Base-by-base conservation (phyloP, 1,139 yeast genomes). In the Yamadazyma diospyri region DNA sequence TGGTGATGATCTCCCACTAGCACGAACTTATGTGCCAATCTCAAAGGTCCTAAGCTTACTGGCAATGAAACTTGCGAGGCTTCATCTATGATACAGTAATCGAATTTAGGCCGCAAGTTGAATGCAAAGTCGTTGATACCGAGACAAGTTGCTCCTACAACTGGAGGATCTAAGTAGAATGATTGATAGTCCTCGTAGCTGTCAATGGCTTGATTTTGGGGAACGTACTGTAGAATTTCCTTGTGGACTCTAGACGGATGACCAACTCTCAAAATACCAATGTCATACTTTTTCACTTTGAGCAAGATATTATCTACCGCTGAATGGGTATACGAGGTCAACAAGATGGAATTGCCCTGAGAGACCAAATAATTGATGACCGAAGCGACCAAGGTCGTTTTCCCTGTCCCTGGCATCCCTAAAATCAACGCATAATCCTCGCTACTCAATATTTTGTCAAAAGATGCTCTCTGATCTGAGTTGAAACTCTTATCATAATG, bases 341-440 rank as follows among this genome's bases (percentile, higher is more conserved):
- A 59, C 26, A 92, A 61, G 0, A 92, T 82, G 0, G 85, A 66
- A 47, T 84, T 83, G 2, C 77, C 78, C 23, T 69, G 69, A 1
- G 57, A 56, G 0, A 81, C 83, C 22, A 92, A 57, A 24, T 72
- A 60, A 38, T 72, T 67, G 28, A 89, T 81, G 11, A 92, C 54
- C 29, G 81, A 80, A 0, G 94, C 86, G 38, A 92, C 86, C 0
- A 89, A 83, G 0, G 97, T 89, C 0, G 98, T 92, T 52, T 94
- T 92, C 11, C 99, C 99, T 0, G 98, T 92, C 2, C 99, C 99
- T 0, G 98, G 98, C 98, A 94, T 92, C 1, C 99, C 99, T 37
- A 89, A 61, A 21, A 92, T 75, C 43, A 92, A 64, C 2, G 92
- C 68, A 52, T 85, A 92, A 51, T 89, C 95, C 32, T 80, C 58